Percentiles rank a stretch among this genome's conserved stretches.
These are phyloP conservation scores for Pseudopediastrum boryanum DNA, from an alignment of 139 green algal genomes.

Conservation along the genomic window DNA sequence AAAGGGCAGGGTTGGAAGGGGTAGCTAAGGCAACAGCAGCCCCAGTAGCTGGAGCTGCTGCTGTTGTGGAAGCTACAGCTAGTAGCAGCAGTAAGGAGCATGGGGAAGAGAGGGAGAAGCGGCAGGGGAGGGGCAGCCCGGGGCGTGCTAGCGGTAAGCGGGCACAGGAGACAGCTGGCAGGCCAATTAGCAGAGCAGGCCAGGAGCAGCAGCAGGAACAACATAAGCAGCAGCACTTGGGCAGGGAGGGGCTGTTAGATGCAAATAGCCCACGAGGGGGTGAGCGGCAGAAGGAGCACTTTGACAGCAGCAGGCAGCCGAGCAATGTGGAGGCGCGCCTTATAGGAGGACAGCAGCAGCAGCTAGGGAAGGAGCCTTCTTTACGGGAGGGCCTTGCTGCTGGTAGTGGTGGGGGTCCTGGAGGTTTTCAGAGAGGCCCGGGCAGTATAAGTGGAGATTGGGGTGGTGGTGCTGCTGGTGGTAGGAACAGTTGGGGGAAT, in stretches of 20 bases:
- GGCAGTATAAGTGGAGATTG: background rate
- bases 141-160: background rate
- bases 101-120: background rate
- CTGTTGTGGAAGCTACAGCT: background rate
- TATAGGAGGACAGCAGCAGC: slow-evolving; percentile 8
- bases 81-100: slow-evolving; percentile 1
- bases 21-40: background rate
- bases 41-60: background rate
- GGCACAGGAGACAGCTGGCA: background rate
- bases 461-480: background rate
- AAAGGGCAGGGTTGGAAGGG: background rate
- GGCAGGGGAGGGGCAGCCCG: background rate
- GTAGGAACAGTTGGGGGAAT: background rate
- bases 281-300: background rate
- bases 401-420: background rate
- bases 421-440: too few relatives aligned
- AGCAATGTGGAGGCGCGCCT: background rate
- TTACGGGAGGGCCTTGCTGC: too few relatives aligned
- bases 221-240: background rate
- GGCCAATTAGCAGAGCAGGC: background rate
- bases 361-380: background rate
- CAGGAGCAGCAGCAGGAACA: slow-evolving; percentile 13
- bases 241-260: background rate
- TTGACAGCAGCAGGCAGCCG: background rate
- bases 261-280: background rate